Percentiles rank a stretch among this genome's conserved stretches.
phyloP scores from a whole-genome alignment of 2,329 filamentous ascomycete species.

The Fusarium piperis region DNA sequence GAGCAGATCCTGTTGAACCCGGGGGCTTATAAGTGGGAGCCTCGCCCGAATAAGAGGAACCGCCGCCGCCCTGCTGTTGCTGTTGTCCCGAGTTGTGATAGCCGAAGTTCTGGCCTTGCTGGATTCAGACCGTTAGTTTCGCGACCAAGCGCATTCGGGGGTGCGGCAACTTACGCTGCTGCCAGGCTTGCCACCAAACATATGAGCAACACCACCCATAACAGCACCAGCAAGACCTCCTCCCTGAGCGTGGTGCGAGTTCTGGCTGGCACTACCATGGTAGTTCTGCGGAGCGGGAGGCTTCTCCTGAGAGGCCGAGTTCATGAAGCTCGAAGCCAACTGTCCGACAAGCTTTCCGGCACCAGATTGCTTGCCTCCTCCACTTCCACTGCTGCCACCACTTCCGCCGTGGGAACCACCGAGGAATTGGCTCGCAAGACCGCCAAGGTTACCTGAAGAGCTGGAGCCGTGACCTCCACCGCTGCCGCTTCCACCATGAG shows the following conservation, averaged over 20 bases:
- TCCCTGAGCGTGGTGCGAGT: constrained; percentile 52
- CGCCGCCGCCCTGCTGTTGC: constrained; percentile 32
- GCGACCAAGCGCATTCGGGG: background rate
- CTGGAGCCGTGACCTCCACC: constrained; percentile 47
- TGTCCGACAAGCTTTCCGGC: constrained; percentile 67
- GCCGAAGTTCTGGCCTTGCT: constrained; percentile 67
- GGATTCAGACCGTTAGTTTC: constrained; percentile 18
- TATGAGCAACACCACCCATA: constrained; percentile 65
- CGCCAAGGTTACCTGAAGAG: constrained; percentile 52
- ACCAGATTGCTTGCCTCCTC: constrained; percentile 51
- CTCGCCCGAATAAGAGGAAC: constrained; percentile 63
- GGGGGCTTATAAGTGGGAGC: constrained; percentile 62
- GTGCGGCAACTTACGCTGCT: constrained; percentile 43
- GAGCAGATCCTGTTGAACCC: constrained; percentile 40
- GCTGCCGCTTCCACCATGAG: constrained; percentile 40
- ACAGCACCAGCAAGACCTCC: constrained; percentile 64
- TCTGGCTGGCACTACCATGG: constrained; percentile 57
- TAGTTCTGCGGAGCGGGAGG: constrained; percentile 58
- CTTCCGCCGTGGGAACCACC: constrained; percentile 45
- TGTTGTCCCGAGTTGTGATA: constrained; percentile 67
- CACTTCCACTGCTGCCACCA: constrained; percentile 39
- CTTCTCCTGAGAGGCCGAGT: constrained; percentile 56
- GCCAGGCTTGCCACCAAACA: constrained; percentile 60
- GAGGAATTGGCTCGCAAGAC: constrained; percentile 59
- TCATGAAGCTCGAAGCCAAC: constrained; percentile 65